Evolutionary conservation across 2,329 filamentous ascomycete genomes (phyloP).

Genomic region (Chaetomiaceae sp.): DNA sequence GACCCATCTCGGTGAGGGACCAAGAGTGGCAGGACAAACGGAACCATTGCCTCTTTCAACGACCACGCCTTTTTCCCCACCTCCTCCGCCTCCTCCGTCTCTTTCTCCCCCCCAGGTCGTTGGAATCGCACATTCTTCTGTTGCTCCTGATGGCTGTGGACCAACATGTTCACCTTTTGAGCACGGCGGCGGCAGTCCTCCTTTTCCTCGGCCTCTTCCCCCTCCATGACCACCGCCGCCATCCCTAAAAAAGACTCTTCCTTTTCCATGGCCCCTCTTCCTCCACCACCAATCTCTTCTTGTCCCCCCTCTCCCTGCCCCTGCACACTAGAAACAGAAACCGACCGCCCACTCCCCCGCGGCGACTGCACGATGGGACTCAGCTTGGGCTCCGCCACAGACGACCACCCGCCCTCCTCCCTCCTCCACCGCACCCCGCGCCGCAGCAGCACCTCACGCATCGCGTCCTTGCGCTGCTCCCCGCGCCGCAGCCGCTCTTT

Average conservation of each 20-base stretch:
- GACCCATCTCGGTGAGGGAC: slow-evolving; percentile 27
- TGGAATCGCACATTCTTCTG: too few relatives aligned
- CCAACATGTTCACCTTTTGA: background rate
- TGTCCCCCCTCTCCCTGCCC: slow-evolving; percentile 21
- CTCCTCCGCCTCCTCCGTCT: background rate
- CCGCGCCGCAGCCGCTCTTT: slow-evolving; percentile 40
- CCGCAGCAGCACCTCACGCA: slow-evolving; percentile 29
- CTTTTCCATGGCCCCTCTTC: background rate
- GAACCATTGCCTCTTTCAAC: slow-evolving; percentile 28
- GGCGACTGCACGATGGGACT: slow-evolving; percentile 46
- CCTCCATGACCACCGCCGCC: slow-evolving; percentile 19
- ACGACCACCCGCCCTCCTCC: slow-evolving; percentile 47
- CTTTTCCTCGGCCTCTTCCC: background rate
- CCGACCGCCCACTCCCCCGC: slow-evolving; percentile 22
- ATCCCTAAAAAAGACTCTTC: slow-evolving; percentile 37
- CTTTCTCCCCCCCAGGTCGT: too few relatives aligned
- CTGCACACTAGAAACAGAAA: background rate
- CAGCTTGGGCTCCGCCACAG: slow-evolving; percentile 44
- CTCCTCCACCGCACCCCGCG: slow-evolving; percentile 39
- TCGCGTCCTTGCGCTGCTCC: slow-evolving; percentile 36
- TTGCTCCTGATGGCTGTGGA: too few relatives aligned
- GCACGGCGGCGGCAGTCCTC: slow-evolving; percentile 2
- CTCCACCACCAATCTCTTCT: background rate
- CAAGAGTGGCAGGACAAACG: slow-evolving; percentile 16
- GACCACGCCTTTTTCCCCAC: background rate